These are phyloP conservation scores for Limnomonas spitsbergensis DNA, from an alignment of 139 green algal species.

Conservation along the genomic window DNA sequence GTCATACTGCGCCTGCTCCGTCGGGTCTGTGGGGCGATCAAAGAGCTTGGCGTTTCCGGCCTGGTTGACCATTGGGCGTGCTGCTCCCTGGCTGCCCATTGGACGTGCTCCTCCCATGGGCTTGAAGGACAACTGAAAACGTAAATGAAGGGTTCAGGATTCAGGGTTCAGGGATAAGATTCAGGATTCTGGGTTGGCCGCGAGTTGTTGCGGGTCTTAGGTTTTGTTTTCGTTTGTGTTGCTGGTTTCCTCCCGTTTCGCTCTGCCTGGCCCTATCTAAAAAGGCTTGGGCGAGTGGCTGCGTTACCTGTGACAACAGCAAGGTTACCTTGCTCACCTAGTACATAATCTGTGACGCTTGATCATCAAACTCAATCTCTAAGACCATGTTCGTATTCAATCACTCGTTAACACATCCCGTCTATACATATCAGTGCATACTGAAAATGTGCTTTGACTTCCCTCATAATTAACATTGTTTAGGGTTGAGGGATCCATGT, in stretches of 20 bases:
- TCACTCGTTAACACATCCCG: too few relatives aligned
- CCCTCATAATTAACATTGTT: too few relatives aligned
- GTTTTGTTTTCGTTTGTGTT: neutral
- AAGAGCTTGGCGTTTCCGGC: neutral
- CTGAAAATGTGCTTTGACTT: too few relatives aligned
- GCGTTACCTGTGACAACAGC: neutral
- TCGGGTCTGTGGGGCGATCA: neutral
- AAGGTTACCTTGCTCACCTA: neutral
- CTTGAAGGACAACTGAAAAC: constrained; percentile 6
- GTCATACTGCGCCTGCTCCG: constrained; percentile 12
- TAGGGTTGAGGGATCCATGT: too few relatives aligned
- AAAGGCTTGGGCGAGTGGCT: neutral
- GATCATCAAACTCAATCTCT: too few relatives aligned
- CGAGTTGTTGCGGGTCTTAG: too few relatives aligned
- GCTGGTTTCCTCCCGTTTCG: neutral
- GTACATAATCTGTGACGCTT: too few relatives aligned
- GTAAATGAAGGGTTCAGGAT: neutral
- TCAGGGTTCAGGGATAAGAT: too few relatives aligned
- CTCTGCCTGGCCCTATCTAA: neutral
- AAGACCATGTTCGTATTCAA: too few relatives aligned
- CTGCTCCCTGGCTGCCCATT: neutral
- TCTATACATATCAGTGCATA: too few relatives aligned
- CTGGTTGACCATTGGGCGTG: neutral
- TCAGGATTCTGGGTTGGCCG: too few relatives aligned
- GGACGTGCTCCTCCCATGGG: neutral